Evolutionary conservation across 257 asterid genomes (phyloP).

Genomic region (Lycium barbarum): DNA sequence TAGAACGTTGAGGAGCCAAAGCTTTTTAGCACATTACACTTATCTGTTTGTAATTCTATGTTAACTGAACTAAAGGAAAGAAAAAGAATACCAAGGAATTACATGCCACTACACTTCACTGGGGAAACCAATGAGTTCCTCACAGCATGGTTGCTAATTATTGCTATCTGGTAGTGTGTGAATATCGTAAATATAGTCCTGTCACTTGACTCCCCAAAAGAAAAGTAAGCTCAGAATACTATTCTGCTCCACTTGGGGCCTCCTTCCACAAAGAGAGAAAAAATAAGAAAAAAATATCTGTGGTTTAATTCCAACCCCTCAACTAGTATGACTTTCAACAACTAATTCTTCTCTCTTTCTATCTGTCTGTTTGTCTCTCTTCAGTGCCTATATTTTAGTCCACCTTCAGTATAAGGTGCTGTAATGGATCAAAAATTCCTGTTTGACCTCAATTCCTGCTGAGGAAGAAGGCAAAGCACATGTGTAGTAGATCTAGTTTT

Average conservation of each 20-base stretch:
- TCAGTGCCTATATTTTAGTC: not conserved
- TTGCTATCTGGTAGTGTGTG: not conserved
- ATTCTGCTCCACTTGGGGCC: conserved; percentile 22
- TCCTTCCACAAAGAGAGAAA: not conserved
- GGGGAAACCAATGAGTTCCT: conserved; percentile 12
- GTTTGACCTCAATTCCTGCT: not conserved
- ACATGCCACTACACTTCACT: not conserved
- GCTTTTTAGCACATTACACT: not conserved
- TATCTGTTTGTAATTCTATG: not conserved
- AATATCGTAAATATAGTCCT: not conserved
- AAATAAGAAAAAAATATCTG: not conserved
- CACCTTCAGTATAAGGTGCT: conserved; percentile 3
- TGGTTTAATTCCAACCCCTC: not conserved
- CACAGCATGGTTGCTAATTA: not conserved
- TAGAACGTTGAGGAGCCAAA: not conserved
- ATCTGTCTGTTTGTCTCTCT: not conserved
- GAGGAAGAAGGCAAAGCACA: conserved; percentile 7
- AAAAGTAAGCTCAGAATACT: conserved; percentile 1
- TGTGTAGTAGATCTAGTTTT: conserved; percentile 12
- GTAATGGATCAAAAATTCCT: not conserved
- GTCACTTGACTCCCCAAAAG: conserved; percentile 9
- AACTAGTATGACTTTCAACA: conserved; percentile 16
- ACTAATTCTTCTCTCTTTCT: not conserved
- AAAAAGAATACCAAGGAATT: not conserved
- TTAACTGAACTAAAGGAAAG: conserved; percentile 22